Evolutionary conservation across 2,329 filamentous ascomycete genomes (phyloP), one percentile per base, ranked within the genome.

Genomic region (Myriosclerotinia scirpicola): DNA sequence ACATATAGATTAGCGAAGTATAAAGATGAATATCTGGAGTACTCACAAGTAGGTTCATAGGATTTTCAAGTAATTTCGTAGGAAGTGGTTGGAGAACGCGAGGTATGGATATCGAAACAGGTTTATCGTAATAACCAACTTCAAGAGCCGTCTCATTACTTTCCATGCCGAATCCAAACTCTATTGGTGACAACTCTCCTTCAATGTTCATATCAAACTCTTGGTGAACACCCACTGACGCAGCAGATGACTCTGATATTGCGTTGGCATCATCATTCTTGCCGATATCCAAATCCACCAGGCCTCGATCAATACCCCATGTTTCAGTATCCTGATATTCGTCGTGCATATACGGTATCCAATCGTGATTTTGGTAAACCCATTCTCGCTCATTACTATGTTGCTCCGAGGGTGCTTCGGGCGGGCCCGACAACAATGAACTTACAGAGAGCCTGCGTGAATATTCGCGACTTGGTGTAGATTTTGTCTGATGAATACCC

Each of bases 261-360:
- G 90, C 90, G 60, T 84, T 84, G 40, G 80, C 78, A 71, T 94
- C 91, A 73, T 92, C 85, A 71, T 93, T 93, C 61, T 83, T 85
- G 38, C 86, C 86, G 1, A 90, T 79, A 72, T 94, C 91, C 26
- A 86, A 78, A 77, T 94, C 91, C 12, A 83, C 83, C 68, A 87
- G 81, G 0, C 91, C 91, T 66, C 85, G 81, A 73, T 94, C 91
- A 68, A 90, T 84, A 7, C 91, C 91, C 75, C 90, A 92, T 54
- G 82, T 85, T 8, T 78, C 82, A 46, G 78, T 77, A 70, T 80
- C 74, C 67, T 79, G 66, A 54, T 70, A 72, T 7, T 68, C 67
- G 52, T 74, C 73, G 68, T 58, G 50, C 36, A 52, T 36, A 2
- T 53, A 50, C 4, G 63, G 63, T 36, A 44, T 59, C 63, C 63